Percentiles rank a stretch among this genome's conserved stretches.
Evolutionary conservation across 805 yeast genomes (phyloP).

Genomic region (Nematodospora valgi): DNA sequence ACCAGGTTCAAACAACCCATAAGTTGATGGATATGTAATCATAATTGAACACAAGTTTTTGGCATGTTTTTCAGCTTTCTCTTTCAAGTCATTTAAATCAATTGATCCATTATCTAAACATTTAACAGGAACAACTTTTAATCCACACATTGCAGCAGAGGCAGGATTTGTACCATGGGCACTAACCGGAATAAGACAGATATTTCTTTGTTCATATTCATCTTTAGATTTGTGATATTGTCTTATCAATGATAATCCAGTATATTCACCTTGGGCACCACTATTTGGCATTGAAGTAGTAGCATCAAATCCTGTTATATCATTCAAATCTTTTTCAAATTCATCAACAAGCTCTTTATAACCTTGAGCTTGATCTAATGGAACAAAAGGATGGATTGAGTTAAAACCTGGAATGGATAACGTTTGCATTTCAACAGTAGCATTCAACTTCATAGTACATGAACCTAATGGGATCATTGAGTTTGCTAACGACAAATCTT

Average conservation of each 20-base stretch:
- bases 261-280: constrained; percentile 98
- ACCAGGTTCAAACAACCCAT: constrained; percentile 93
- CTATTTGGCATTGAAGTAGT: constrained; percentile 95
- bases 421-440: constrained; percentile 93
- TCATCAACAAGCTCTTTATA: constrained; percentile 72
- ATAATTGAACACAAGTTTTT: constrained; percentile 81
- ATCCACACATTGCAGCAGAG: constrained; percentile 95
- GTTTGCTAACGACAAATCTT: constrained; percentile 89
- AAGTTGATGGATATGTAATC: constrained; percentile 98
- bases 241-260: constrained; percentile 85
- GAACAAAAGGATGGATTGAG: constrained; percentile 89
- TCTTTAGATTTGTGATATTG: constrained; percentile 71
- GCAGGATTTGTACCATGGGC: constrained; percentile 99
- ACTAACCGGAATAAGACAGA: constrained; percentile 92
- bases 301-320: constrained; percentile 89
- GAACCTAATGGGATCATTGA: constrained; percentile 98
- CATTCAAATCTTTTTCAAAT: constrained; percentile 79
- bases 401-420: constrained; percentile 93
- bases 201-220: constrained; percentile 62
- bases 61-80: constrained; percentile 67
- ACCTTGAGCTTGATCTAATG: constrained; percentile 84
- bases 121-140: constrained; percentile 89
- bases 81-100: constrained; percentile 70
- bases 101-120: constrained; percentile 84
- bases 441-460: constrained; percentile 96